Evolutionary conservation across 192 early-diverging fungal genomes (phyloP).

Genomic region (Spinellus fusiger): DNA sequence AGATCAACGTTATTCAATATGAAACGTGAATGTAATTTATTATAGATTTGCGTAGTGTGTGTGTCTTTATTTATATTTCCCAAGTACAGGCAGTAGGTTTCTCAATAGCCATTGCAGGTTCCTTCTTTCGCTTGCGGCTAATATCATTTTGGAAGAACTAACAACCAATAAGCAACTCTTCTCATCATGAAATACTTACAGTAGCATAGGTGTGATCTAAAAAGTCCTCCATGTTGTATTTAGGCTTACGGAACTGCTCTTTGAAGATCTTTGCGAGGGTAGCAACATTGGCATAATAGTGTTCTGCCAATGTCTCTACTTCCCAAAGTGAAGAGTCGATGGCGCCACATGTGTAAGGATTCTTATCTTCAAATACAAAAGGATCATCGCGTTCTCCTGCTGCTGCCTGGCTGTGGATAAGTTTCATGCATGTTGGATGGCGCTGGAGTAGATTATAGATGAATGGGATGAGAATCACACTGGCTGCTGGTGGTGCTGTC

Average conservation of each 20-base stretch:
- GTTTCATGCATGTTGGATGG: constrained; percentile 82
- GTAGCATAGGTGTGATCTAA: constrained; percentile 85
- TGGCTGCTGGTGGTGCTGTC: constrained; percentile 78
- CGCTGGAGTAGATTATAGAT: constrained; percentile 89
- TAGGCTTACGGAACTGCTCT: constrained; percentile 82
- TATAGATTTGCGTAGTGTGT: too few species aligned
- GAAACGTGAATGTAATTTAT: too few species aligned
- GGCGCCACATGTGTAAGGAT: constrained; percentile 77
- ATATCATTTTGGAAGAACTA: constrained; percentile 64
- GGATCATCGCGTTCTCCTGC: constrained; percentile 26
- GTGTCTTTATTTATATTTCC: constrained; percentile 9
- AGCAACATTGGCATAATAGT: constrained; percentile 84
- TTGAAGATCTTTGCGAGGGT: constrained; percentile 80
- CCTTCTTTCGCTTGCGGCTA: constrained; percentile 48
- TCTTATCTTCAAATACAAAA: constrained; percentile 51
- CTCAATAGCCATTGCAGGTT: constrained; percentile 55
- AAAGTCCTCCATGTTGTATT: constrained; percentile 92
- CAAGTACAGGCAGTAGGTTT: constrained; percentile 32
- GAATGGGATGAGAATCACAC: constrained; percentile 81
- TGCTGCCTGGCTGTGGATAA: constrained; percentile 72
- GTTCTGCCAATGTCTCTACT: constrained; percentile 76
- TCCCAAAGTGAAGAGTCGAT: constrained; percentile 93
- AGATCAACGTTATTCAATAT: too few species aligned
- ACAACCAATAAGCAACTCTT: not conserved
- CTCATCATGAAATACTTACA: constrained; percentile 16